phyloP scores from a whole-genome alignment of 2,329 filamentous ascomycete genomes.

The Waltergamsia citrina region DNA sequence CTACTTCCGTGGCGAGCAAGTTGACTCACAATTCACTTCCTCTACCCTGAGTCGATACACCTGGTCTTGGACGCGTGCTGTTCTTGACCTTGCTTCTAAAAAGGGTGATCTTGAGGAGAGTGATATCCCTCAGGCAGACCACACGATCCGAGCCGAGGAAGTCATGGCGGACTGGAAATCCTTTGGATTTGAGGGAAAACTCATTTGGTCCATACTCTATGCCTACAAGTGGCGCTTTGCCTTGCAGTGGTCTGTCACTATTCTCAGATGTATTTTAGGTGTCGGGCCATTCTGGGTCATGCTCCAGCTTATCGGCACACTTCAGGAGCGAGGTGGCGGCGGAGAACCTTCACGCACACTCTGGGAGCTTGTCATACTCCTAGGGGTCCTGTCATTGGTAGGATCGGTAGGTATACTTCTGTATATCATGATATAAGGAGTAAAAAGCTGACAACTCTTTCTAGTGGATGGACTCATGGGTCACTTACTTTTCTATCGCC shows the following conservation, averaged over 20 bases:
- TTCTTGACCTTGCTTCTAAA: conserved; percentile 45
- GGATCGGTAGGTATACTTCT: conserved; percentile 25
- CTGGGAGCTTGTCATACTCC: conserved; percentile 59
- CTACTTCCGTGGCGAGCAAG: conserved; percentile 44
- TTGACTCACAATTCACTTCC: conserved; percentile 55
- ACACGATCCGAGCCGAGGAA: conserved; percentile 40
- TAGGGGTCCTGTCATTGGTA: conserved; percentile 50
- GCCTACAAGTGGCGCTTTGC: conserved; percentile 47
- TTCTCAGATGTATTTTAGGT: conserved; percentile 45
- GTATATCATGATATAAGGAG: no score
- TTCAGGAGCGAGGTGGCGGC: conserved; percentile 45
- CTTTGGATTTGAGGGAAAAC: conserved; percentile 32
- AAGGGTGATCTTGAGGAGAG: conserved; percentile 51
- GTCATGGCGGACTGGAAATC: conserved; percentile 39
- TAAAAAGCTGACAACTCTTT: no score
- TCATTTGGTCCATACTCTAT: conserved; percentile 52
- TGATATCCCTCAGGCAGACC: conserved; percentile 54
- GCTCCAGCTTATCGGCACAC: conserved; percentile 51
- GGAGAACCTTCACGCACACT: conserved; percentile 38
- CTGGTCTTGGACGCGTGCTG: conserved; percentile 51
- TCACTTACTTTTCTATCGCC: conserved; percentile 58
- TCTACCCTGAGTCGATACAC: conserved; percentile 53
- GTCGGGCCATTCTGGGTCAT: conserved; percentile 64
- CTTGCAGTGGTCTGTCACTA: conserved; percentile 49
- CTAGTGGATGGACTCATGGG: conserved; percentile 51